Percentiles rank a stretch among this genome's conserved stretches.
phyloP scores from a whole-genome alignment of 2,329 filamentous ascomycete species.

The Fusarium verticillioides region DNA sequence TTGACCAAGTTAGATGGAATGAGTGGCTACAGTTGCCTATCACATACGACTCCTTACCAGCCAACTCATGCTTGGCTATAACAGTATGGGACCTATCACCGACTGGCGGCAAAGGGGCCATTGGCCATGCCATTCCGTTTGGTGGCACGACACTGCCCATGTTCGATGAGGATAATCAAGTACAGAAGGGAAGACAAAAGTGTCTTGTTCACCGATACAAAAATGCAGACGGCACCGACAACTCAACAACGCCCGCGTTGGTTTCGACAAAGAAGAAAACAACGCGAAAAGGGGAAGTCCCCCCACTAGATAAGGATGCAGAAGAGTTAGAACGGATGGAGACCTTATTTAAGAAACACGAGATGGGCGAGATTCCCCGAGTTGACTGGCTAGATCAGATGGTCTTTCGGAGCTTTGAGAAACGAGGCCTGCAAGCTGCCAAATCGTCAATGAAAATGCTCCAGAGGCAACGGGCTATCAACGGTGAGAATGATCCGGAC shows the following conservation, averaged over 20 bases:
- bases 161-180: conserved; percentile 92
- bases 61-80: conserved; percentile 86
- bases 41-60: conserved; percentile 82
- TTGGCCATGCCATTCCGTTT: conserved; percentile 87
- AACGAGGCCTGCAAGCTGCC: conserved; percentile 73
- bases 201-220: conserved; percentile 86
- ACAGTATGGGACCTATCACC: conserved; percentile 96
- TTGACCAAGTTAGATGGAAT: conserved; percentile 74
- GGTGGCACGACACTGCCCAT: conserved; percentile 91
- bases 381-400: conserved; percentile 96
- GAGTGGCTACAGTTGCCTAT: conserved; percentile 95
- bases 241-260: conserved; percentile 79
- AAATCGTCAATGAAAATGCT: conserved; percentile 70
- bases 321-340: conserved; percentile 92
- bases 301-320: conserved; percentile 73
- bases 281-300: conserved; percentile 60
- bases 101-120: conserved; percentile 73
- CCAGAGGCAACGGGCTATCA: conserved; percentile 58
- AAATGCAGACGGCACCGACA: conserved; percentile 85
- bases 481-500: conserved; percentile 49
- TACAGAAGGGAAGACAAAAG: conserved; percentile 92
- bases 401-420: conserved; percentile 91
- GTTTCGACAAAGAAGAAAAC: conserved; percentile 66
- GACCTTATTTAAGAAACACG: conserved; percentile 93
- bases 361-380: conserved; percentile 94